These are phyloP conservation scores for Choanephora cucurbitarum DNA, from an alignment of 371 early-diverging fungal genomes.

Conservation along the genomic window DNA sequence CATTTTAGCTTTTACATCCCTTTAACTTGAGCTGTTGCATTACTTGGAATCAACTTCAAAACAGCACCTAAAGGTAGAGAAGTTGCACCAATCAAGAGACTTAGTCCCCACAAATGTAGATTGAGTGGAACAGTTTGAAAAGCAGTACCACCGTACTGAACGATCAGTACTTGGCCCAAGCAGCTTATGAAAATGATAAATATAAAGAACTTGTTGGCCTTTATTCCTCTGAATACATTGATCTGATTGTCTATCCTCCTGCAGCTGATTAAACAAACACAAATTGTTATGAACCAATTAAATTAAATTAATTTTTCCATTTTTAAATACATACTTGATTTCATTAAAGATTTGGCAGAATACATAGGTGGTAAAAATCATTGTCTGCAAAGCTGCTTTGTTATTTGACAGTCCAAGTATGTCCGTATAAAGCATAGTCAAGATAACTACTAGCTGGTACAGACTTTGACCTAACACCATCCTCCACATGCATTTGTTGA, in stretches of 20 bases:
- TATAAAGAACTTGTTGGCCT: conserved; percentile 61
- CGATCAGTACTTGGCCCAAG: conserved; percentile 61
- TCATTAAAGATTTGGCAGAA: conserved; percentile 76
- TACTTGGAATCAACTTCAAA: conserved; percentile 66
- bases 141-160: conserved; percentile 64
- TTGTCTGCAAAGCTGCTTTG: conserved; percentile 36
- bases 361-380: conserved; percentile 75
- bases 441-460: conserved; percentile 61
- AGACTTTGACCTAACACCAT: conserved; percentile 68
- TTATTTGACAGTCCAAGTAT: conserved; percentile 19
- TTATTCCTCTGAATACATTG: conserved; percentile 63
- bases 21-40: background rate
- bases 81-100: conserved; percentile 63
- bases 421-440: conserved; percentile 54
- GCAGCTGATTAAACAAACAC: conserved; percentile 38
- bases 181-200: conserved; percentile 58
- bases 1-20: too few relatives aligned
- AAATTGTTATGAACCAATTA: background rate
- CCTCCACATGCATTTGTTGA: conserved; percentile 72
- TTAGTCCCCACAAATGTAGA: conserved; percentile 65
- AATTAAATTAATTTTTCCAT: background rate
- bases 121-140: conserved; percentile 58
- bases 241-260: conserved; percentile 66
- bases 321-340: conserved; percentile 44
- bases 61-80: conserved; percentile 73